Evolutionary conservation across 805 yeast genomes (phyloP).

Genomic region (Yarrowia hollandica): DNA sequence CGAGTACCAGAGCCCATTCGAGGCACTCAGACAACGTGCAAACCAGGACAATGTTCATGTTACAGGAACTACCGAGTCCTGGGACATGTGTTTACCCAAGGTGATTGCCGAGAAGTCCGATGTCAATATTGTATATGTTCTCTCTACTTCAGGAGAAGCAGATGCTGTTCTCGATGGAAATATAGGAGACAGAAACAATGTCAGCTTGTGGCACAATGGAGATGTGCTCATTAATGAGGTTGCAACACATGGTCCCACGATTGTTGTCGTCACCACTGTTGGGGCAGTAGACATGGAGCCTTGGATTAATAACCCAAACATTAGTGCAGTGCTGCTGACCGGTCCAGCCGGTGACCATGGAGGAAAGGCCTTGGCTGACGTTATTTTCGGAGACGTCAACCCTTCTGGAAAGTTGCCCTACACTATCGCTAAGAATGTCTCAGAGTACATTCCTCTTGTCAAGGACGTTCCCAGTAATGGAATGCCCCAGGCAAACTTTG

Average conservation of each 20-base stretch:
- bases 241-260: conserved; percentile 52
- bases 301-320: conserved; percentile 56
- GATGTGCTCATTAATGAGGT: conserved; percentile 55
- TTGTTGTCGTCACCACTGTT: conserved; percentile 59
- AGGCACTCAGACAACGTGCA: conserved; percentile 57
- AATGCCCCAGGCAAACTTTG: conserved; percentile 41
- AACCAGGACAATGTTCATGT: not conserved
- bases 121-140: conserved; percentile 54
- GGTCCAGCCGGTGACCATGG: conserved; percentile 57
- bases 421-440: conserved; percentile 55
- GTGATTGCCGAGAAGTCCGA: conserved; percentile 44
- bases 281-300: conserved; percentile 61
- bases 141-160: conserved; percentile 61
- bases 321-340: conserved; percentile 56
- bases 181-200: conserved; percentile 57
- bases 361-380: conserved; percentile 59
- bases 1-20: conserved; percentile 56
- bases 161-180: conserved; percentile 54
- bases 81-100: conserved; percentile 36
- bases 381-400: conserved; percentile 57
- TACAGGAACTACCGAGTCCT: not conserved
- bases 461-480: conserved; percentile 44
- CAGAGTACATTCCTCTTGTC: conserved; percentile 51
- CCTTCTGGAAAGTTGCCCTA: conserved; percentile 67
- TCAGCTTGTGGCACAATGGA: conserved; percentile 57